Base-by-base conservation (phyloP, 768 basidiomycete genomes). In the Sutorius australiensis region DNA sequence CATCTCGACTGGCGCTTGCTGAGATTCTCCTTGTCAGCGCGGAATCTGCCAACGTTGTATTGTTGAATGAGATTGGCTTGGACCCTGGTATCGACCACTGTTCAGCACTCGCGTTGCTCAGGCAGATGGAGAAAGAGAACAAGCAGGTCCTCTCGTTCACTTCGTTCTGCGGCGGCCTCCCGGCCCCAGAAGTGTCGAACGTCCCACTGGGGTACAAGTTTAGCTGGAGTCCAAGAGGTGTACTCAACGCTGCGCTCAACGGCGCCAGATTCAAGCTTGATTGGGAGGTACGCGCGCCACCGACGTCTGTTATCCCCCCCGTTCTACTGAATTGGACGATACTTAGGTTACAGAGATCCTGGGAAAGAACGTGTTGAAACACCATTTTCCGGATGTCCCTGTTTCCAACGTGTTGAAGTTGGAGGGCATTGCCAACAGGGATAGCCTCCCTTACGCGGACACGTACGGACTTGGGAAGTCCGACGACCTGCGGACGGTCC, bases 81-180 rank as follows among this genome's bases (percentile, higher is more conserved):
- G 92, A 95, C 65, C 92, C 92, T 0, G 92, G 92, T 2, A 84
- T 95, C 50, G 92, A 94, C 68, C 92, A 94, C 63, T 86, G 89
- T 67, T 90, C 89, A 11, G 93, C 92, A 0, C 79, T 92, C 61
- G 79, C 84, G 0, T 73, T 95, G 14, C 69, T 94, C 30, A 71
- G 74, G 19, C 71, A 74, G 27, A 69, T 88, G 3, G 74, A 74
- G 34, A 61, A 68, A 9, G 69, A 81, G 58, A 77, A 75, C 19
- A 86, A 83, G 66, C 67, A 73, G 13, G 75, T 92, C 10, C 63
- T 78, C 0, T 86, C 88, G 0, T 97, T 95, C 67, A 82, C 82
- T 1, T 93, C 91, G 1, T 95, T 95, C 76, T 98, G 95, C 51
- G 95, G 95, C 1, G 95, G 95, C 1, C 75, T 98, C 5, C 95